These are phyloP conservation scores for Mycena leptocephala DNA, from an alignment of 768 basidiomycete genomes.

Conservation along the genomic window DNA sequence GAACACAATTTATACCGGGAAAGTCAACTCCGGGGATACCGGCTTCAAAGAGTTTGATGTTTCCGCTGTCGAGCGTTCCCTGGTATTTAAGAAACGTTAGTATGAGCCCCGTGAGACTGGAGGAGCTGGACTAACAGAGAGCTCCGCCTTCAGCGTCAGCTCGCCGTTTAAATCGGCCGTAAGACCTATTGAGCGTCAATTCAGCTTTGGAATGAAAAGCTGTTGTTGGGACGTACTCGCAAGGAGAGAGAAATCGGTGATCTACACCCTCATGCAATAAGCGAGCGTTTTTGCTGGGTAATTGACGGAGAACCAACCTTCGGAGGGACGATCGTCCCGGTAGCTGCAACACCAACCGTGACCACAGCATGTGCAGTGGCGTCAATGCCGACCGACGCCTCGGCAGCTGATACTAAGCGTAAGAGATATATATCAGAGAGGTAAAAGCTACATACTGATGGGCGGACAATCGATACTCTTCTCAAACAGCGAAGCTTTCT, in stretches of 20 bases:
- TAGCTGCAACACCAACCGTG: conserved; percentile 58
- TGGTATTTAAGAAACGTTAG: neutral
- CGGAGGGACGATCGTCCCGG: conserved; percentile 64
- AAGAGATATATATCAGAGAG: neutral
- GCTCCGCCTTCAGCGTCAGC: conserved; percentile 16
- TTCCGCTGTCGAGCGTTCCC: conserved; percentile 61
- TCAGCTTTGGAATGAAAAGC: neutral
- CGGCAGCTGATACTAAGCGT: neutral
- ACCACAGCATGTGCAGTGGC: conserved; percentile 54
- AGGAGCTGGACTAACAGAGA: neutral
- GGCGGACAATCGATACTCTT: conserved; percentile 41
- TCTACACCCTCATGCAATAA: neutral
- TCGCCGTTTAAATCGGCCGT: conserved; percentile 29
- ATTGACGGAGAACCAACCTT: conserved; percentile 39
- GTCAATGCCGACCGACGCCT: conserved; percentile 47
- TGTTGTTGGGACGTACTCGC: neutral
- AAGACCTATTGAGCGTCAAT: conserved; percentile 1
- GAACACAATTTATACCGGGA: conserved; percentile 46
- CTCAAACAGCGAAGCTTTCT: conserved; percentile 49
- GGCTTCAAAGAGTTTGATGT: conserved; percentile 56
- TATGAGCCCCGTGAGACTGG: no score
- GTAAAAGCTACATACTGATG: conserved; percentile 5
- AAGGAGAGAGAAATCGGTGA: conserved; percentile 1
- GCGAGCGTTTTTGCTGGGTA: neutral
- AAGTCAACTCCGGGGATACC: conserved; percentile 62